phyloP scores from a whole-genome alignment of 768 basidiomycete species.

The Boletus pseudopeckii region DNA sequence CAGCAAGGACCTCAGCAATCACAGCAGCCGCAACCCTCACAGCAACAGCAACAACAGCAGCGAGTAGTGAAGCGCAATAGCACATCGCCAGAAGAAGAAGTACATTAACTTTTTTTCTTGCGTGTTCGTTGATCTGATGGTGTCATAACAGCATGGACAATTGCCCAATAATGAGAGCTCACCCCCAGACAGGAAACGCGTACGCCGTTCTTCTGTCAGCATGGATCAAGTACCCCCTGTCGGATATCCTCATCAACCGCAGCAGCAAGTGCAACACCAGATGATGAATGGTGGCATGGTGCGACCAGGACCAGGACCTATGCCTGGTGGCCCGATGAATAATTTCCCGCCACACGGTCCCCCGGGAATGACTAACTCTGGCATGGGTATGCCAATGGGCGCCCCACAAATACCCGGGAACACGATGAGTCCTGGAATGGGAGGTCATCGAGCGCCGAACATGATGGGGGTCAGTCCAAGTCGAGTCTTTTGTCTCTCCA shows the following conservation, averaged over 20 bases:
- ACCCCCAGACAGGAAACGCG: constrained; percentile 54
- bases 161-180: constrained; percentile 50
- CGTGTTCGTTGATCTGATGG: constrained; percentile 1
- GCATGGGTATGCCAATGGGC: constrained; percentile 34
- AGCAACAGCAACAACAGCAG: constrained; percentile 14
- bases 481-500: background rate
- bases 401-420: constrained; percentile 29
- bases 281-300: constrained; percentile 42
- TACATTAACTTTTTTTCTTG: constrained; percentile 23
- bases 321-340: constrained; percentile 35
- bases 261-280: constrained; percentile 36
- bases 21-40: constrained; percentile 7
- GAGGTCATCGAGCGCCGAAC: constrained; percentile 22
- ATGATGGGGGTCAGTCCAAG: constrained; percentile 31
- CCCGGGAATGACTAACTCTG: constrained; percentile 29
- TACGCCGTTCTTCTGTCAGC: constrained; percentile 45
- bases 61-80: constrained; percentile 50
- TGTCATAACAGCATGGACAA: constrained; percentile 40
- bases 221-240: constrained; percentile 41
- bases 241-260: constrained; percentile 33
- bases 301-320: constrained; percentile 32
- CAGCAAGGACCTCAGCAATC: constrained; percentile 25
- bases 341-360: constrained; percentile 32
- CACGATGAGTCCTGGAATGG: constrained; percentile 39
- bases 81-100: constrained; percentile 63